Evolutionary conservation across 2,329 filamentous ascomycete species (phyloP), one percentile per base, ranked within the genome.

Genomic region (Colletotrichum eremochloae): DNA sequence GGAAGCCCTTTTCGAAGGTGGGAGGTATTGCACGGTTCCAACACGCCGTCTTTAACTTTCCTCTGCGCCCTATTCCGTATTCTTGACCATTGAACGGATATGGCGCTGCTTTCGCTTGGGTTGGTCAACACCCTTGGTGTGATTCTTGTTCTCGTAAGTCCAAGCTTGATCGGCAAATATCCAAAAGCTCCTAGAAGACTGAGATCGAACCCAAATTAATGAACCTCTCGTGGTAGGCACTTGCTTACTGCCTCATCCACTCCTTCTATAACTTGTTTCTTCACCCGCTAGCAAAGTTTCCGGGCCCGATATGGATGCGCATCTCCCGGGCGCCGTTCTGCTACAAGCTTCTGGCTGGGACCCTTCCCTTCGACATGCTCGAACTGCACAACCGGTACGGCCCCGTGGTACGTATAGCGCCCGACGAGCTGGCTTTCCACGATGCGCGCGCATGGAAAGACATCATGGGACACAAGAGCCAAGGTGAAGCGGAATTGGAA

Each of bases 381-480:
- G 74, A 75, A 4, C 76, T 85, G 18, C 84, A 85, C 75, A 74
- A 78, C 7, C 73, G 77, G 52, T 85, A 85, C 73, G 86, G 86
- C 6, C 79, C 80, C 1, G 80, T 87, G 1, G 85, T 88, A 11
- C 83, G 86, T 12, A 77, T 86, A 53, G 81, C 80, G 5, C 85
- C 86, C 2, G 80, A 85, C 68, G 84, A 87, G 74, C 80, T 88
- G 3, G 82, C 84, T 1, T 87, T 85, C 75, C 81, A 78, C 55
- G 76, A 79, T 29, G 75, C 78, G 8, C 69, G 79, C 3, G 76
- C 76, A 2, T 84, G 82, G 80, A 80, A 81, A 75, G 83, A 86
- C 44, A 84, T 86, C 48, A 82, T 82, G 70, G 80, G 80, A 24
- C 76, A 79, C 68, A 76, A 76, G 65, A 2, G 58, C n/a, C 64